A percentile compares a stretch with the other conserved stretches of the same genome.
Conservation (phyloP, 345 rosid species). For the Hypericum perforatum region DNA sequence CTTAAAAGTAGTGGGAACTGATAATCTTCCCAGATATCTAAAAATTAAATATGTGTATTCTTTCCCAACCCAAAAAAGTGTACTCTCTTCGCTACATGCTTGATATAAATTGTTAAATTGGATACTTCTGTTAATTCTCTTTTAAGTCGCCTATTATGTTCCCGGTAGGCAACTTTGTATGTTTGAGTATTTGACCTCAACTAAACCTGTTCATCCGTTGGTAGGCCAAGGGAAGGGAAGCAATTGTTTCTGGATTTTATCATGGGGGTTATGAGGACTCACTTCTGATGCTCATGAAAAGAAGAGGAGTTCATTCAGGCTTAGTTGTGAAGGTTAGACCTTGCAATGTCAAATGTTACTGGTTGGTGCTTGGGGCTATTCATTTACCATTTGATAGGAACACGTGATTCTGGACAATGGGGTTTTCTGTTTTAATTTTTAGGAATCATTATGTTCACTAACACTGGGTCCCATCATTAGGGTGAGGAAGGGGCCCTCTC, state of each 20-base stretch:
- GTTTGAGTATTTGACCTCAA: background rate
- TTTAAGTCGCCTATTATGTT: background rate
- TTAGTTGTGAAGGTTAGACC: constrained; percentile 76
- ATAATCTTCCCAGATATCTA: no score
- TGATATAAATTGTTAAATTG: background rate
- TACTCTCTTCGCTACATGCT: no score
- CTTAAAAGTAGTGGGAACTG: no score
- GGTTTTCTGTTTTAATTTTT: background rate
- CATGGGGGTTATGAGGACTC: constrained; percentile 95
- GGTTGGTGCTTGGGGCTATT: no score
- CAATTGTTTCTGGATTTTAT: constrained; percentile 87
- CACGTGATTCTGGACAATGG: background rate
- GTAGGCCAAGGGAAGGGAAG: constrained; percentile 86
- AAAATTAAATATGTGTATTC: no score
- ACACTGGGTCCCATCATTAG: constrained; percentile 29
- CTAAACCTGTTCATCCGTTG: constrained; percentile 12
- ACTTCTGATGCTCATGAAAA: constrained; percentile 93
- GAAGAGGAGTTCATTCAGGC: constrained; percentile 93
- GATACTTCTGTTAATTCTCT: background rate
- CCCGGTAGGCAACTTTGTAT: background rate
- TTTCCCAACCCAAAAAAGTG: no score
- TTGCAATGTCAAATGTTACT: constrained; percentile 16
- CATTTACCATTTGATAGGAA: background rate
- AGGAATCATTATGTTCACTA: constrained; percentile 1
- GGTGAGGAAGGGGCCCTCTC: constrained; percentile 98